Conservation (phyloP, 2,329 filamentous ascomycete species). For the Scedosporium minutisporum region DNA sequence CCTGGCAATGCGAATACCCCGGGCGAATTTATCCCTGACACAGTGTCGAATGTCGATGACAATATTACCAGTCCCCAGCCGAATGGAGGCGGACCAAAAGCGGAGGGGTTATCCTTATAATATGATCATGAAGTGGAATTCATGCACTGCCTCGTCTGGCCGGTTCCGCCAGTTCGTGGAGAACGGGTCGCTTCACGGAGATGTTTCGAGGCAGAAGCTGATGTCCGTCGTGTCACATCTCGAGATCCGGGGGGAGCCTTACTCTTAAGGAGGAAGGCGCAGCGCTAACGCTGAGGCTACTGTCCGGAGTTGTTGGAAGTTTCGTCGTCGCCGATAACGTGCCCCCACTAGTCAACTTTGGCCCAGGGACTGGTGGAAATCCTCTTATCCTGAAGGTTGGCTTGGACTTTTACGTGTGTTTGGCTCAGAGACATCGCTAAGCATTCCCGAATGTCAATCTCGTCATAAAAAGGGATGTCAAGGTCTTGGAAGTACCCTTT, state of each 20-base stretch:
- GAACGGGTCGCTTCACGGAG: slow-evolving; percentile 35
- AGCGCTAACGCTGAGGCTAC: slow-evolving; percentile 42
- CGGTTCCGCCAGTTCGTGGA: slow-evolving; percentile 39
- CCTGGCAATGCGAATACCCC: too few relatives aligned
- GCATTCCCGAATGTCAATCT: slow-evolving; percentile 43
- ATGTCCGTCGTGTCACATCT: too few relatives aligned
- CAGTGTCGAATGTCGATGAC: background rate
- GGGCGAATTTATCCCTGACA: too few relatives aligned
- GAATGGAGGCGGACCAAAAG: slow-evolving; percentile 35
- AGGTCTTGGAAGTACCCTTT: slow-evolving; percentile 33
- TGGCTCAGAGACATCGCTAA: slow-evolving; percentile 38
- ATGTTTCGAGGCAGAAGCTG: slow-evolving; percentile 34
- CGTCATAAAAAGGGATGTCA: slow-evolving; percentile 29
- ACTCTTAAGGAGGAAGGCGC: slow-evolving; percentile 52
- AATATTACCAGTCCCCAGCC: slow-evolving; percentile 38
- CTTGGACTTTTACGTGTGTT: slow-evolving; percentile 45
- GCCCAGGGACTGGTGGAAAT: slow-evolving; percentile 49
- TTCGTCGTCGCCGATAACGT: slow-evolving; percentile 56
- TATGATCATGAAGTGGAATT: slow-evolving; percentile 51
- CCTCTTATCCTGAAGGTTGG: slow-evolving; percentile 34
- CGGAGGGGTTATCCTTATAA: slow-evolving; percentile 44
- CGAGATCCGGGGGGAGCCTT: too few relatives aligned
- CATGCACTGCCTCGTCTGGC: slow-evolving; percentile 45
- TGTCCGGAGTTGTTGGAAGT: slow-evolving; percentile 44
- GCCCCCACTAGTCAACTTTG: slow-evolving; percentile 57